A percentile compares a stretch with the other conserved stretches of the same genome.
Evolutionary conservation across 1,284 basidiomycete species (phyloP).

Genomic region (Naganishia sp.): DNA sequence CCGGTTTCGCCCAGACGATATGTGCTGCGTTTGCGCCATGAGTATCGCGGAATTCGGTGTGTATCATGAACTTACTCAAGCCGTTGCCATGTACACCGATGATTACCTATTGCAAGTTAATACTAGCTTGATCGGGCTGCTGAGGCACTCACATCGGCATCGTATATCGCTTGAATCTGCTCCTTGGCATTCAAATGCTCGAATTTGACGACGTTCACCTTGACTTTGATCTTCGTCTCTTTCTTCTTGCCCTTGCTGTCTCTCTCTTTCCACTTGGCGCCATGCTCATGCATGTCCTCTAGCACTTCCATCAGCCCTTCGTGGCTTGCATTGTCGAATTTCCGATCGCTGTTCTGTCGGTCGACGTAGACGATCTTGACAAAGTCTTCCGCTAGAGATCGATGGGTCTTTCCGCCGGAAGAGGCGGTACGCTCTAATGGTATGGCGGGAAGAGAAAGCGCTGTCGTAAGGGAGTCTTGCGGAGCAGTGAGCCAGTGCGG

Average conservation of each 20-base stretch:
- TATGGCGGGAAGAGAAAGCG: slow-evolving; percentile 5
- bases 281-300: slow-evolving; percentile 8
- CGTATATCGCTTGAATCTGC: slow-evolving; percentile 29
- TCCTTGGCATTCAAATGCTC: slow-evolving; percentile 27
- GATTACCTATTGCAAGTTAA: slow-evolving; percentile 11
- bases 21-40: slow-evolving; percentile 12
- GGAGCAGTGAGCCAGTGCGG: slow-evolving; percentile 37
- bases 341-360: slow-evolving; percentile 38
- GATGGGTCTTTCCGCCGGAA: slow-evolving; percentile 3
- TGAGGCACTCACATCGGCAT: slow-evolving; percentile 28
- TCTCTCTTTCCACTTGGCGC: slow-evolving; percentile 5
- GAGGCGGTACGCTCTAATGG: slow-evolving; percentile 9
- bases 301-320: slow-evolving; percentile 24
- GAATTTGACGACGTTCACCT: slow-evolving; percentile 28
- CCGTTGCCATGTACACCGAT: slow-evolving; percentile 33
- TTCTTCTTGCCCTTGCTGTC: slow-evolving; percentile 8
- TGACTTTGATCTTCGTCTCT: slow-evolving; percentile 20
- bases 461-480: slow-evolving; percentile 22
- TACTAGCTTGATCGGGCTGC: not conserved
- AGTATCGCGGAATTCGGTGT: not conserved
- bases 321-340: slow-evolving; percentile 32
- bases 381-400: slow-evolving; percentile 18
- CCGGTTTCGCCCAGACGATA: slow-evolving; percentile 28
- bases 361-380: slow-evolving; percentile 43
- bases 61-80: slow-evolving; percentile 13